Evolutionary conservation across 2,329 filamentous ascomycete genomes (phyloP), one percentile per base, ranked within the genome.

Genomic region (Akanthomyces muscarius): DNA sequence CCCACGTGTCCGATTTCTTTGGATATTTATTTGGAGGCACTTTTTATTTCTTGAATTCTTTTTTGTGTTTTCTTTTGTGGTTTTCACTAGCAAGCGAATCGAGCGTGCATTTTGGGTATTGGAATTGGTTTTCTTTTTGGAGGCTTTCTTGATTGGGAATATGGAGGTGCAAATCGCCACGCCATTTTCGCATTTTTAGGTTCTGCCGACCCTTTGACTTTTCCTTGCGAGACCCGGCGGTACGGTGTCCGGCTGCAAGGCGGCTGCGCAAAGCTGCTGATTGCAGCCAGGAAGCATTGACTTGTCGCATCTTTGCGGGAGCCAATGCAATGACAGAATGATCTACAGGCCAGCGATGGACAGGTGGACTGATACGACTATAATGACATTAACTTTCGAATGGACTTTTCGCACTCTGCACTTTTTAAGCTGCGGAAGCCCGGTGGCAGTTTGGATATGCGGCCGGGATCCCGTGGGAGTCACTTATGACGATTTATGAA

Each of bases 11-110:
- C 33, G 61, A 70, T 70, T 71, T 70, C 69, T 70, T 68, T 68
- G 61, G 69, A 67, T 71, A 57, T 48, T 62, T 53, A 13, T 14
- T 57, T 48, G 60, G 60, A 51, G 70, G 71, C 70, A 65, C 64
- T 69, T 73, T 72, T 73, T 73, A 71, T 69, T 69, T 69, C 65
- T 68, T 65, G 66, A 61, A 67, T 65, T 69, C 61, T 71, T 66
- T 66, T 66, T 66, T 65, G 61, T 47, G 53, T 64, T 63, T 67
- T 68, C 63, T 51, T 51, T 41, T 56, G 63, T 64, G 66, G 62
- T 64, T 51, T 60, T 63, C 57, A 64, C 56, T 64, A 63, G 66
- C 54, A 56, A 63, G 62, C 62, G 51, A 64, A 52, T n/a, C 45
- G 30, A 64, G 62, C 62, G 62, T 54, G 62, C 62, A 63, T 62